Evolutionary conservation across 371 early-diverging fungal species (phyloP), one percentile per base, ranked within the genome.

Genomic region (Mortierella sp.): DNA sequence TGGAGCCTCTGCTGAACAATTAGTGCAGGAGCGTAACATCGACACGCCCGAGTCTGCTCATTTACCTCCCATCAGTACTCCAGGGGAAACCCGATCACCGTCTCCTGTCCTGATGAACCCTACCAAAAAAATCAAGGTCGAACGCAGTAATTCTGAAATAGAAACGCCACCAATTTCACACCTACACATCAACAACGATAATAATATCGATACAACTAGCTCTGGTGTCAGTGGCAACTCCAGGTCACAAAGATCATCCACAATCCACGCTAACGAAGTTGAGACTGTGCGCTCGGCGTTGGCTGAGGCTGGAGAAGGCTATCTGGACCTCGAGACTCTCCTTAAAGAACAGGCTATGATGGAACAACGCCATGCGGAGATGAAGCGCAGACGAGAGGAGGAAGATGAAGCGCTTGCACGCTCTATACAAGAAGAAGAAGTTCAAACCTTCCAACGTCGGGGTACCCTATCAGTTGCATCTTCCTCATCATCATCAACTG

Each of bases 311-410:
- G 82, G 76, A 3, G 82, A 81, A 21, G 70, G 48, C 0, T 67
- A 69, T 4, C 10, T 72, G 58, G 76, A 72, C n/a, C 24, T 81
- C 7, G 82, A 81, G 11, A 59, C 66, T 9, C 65, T 81, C 16
- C 41, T 81, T 32, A 65, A 32, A 59, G 72, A 75, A 40, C 82
- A 81, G 24, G 66, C 59, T 0, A 40, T 50, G 64, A 75, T 81
- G 72, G 82, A 81, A 43, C 70, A 69, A 53, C 66, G 76, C 8
- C 22, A 71, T 45, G 69, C 65, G 0, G 76, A 69, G 33, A 33
- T 76, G 67, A 75, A 76, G 67, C 69, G 82, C 9, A 38, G 58
- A 28, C 65, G 82, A 10, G 81, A 80, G 40, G 82, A 81, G n/a
- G 82, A 75, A 28, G 82, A 81, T 38, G 82, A 81, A 24, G 63